phyloP scores from a whole-genome alignment of 2,329 filamentous ascomycete species.

The Raffaelea arxii region DNA sequence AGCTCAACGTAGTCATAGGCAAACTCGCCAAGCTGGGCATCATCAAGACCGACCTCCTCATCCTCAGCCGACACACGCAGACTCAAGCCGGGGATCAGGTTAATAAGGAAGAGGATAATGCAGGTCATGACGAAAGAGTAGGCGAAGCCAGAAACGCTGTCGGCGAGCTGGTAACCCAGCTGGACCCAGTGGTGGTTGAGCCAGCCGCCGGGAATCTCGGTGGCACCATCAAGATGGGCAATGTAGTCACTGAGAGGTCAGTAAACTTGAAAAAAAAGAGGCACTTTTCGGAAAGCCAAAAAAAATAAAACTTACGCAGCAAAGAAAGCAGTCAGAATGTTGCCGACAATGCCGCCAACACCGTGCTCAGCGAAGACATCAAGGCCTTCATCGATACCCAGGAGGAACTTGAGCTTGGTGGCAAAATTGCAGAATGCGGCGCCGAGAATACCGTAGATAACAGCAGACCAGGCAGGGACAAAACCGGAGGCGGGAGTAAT shows the following conservation, averaged over 20 bases:
- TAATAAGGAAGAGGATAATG: slow-evolving; percentile 60
- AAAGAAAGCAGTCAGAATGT: slow-evolving; percentile 69
- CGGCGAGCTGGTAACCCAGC: slow-evolving; percentile 62
- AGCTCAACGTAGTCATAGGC: slow-evolving; percentile 76
- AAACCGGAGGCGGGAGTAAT: slow-evolving; percentile 79
- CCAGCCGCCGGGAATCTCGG: slow-evolving; percentile 53
- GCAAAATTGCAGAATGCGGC: slow-evolving; percentile 71
- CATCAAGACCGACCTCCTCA: slow-evolving; percentile 61
- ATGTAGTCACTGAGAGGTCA: slow-evolving; percentile 50
- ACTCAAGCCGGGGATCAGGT: slow-evolving; percentile 60
- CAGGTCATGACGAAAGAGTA: slow-evolving; percentile 61
- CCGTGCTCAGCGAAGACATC: slow-evolving; percentile 89
- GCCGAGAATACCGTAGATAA: slow-evolving; percentile 48
- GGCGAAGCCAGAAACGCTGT: slow-evolving; percentile 51
- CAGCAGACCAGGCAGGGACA: slow-evolving; percentile 55
- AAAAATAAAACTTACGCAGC: slow-evolving; percentile 39
- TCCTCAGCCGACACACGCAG: slow-evolving; percentile 58
- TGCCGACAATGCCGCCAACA: slow-evolving; percentile 71
- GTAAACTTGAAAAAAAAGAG: background rate
- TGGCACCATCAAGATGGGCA: slow-evolving; percentile 60
- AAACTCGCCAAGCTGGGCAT: slow-evolving; percentile 72
- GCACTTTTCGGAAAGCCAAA: background rate
- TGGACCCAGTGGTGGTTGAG: slow-evolving; percentile 62
- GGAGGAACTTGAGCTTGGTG: slow-evolving; percentile 68
- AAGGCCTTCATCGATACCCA: slow-evolving; percentile 77